phyloP scores from a whole-genome alignment of 129 eudicot genomes.

The Flaveria sonorensis region DNA sequence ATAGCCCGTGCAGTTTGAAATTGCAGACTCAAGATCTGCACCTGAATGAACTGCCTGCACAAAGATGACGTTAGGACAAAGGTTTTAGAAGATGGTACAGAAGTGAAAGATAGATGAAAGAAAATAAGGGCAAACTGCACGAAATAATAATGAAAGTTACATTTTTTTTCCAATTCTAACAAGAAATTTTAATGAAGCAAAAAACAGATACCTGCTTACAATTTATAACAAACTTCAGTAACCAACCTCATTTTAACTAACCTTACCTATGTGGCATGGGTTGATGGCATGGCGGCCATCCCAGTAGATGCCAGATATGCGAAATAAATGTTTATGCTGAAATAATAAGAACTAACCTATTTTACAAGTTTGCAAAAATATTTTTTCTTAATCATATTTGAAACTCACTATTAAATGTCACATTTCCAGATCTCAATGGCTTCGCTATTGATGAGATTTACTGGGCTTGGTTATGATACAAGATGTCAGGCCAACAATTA shows the following conservation, averaged over 20 bases:
- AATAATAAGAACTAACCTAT: background rate
- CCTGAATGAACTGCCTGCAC: conserved; percentile 99
- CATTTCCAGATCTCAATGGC: background rate
- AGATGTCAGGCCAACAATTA: background rate
- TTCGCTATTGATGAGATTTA: no score
- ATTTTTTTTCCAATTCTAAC: background rate
- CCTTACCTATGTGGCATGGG: background rate
- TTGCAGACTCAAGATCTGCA: conserved; percentile 97
- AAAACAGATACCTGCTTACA: background rate
- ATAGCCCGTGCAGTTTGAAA: conserved; percentile 91
- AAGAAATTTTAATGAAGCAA: background rate
- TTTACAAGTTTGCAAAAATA: background rate
- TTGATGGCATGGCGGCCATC: background rate
- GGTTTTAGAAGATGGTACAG: background rate
- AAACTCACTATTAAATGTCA: background rate
- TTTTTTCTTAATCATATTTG: background rate
- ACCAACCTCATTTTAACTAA: background rate
- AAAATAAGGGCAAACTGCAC: background rate
- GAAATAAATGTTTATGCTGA: background rate
- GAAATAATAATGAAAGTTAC: background rate
- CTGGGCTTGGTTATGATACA: background rate
- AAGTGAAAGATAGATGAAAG: background rate
- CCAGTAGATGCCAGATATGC: background rate
- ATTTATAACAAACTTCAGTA: background rate
- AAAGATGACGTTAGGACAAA: conserved; percentile 4